These are phyloP conservation scores for Phytophthora colocasiae DNA, from an alignment of 352 stramenopile species.

Conservation along the genomic window DNA sequence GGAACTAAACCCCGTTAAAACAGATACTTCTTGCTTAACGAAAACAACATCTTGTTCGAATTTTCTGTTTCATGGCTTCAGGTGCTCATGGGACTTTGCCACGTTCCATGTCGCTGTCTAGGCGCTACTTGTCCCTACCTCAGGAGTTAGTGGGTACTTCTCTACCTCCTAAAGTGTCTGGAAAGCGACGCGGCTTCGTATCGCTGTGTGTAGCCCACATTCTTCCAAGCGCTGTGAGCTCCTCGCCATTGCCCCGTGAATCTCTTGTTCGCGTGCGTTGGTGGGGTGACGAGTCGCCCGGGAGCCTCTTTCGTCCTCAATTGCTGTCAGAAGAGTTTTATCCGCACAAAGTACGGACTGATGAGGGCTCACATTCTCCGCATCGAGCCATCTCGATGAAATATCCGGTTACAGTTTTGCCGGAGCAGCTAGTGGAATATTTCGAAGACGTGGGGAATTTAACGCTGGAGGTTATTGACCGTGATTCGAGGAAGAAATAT, in stretches of 20 bases:
- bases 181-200: conserved; percentile 33
- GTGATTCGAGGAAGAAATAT: conserved; percentile 42
- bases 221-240: conserved; percentile 41
- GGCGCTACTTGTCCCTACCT: conserved; percentile 35
- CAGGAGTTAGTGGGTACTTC: conserved; percentile 47
- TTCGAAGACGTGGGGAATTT: conserved; percentile 67
- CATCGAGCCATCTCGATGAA: conserved; percentile 48
- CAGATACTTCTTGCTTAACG: no score
- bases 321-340: conserved; percentile 13
- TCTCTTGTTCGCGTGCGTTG: conserved; percentile 63
- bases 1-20: no score
- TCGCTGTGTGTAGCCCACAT: conserved; percentile 53
- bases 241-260: conserved; percentile 32
- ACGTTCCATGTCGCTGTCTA: conserved; percentile 35
- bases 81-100: not conserved
- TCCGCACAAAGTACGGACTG: not conserved
- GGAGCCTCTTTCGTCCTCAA: conserved; percentile 56
- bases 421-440: conserved; percentile 56
- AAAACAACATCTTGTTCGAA: no score
- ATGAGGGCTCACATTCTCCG: conserved; percentile 3
- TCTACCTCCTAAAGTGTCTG: conserved; percentile 52
- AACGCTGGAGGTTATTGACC: conserved; percentile 71
- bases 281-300: conserved; percentile 61
- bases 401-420: conserved; percentile 48
- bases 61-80: not conserved